These are phyloP conservation scores for Camptophora hylomeconis DNA, from an alignment of 2,329 filamentous ascomycete genomes.

Conservation along the genomic window DNA sequence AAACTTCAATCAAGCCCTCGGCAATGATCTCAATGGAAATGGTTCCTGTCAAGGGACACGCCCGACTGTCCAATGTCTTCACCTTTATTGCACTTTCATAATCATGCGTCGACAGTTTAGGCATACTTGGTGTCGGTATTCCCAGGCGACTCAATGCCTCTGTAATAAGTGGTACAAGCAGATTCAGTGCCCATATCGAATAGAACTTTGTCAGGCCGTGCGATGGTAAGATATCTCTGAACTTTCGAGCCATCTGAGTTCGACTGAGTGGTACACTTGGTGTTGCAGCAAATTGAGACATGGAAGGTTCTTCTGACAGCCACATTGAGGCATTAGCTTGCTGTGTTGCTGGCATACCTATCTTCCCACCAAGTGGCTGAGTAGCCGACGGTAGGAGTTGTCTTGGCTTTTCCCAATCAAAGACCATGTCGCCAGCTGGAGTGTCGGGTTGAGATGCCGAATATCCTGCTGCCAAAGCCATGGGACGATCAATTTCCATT, in stretches of 20 bases:
- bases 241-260: conserved; percentile 78
- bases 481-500: conserved; percentile 56
- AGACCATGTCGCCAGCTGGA: conserved; percentile 58
- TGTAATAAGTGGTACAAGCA: conserved; percentile 66
- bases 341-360: conserved; percentile 30
- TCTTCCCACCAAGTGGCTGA: conserved; percentile 6
- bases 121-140: conserved; percentile 45
- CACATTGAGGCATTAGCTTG: conserved; percentile 26
- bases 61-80: conserved; percentile 48
- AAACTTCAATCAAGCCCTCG: conserved; percentile 62
- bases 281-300: conserved; percentile 68
- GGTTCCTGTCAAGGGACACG: conserved; percentile 31
- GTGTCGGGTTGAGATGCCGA: conserved; percentile 80
- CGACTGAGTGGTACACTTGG: conserved; percentile 69
- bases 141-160: conserved; percentile 77
- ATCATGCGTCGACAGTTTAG: conserved; percentile 31
- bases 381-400: conserved; percentile 33
- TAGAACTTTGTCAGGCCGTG: conserved; percentile 87
- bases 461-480: conserved; percentile 35
- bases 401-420: conserved; percentile 75
- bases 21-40: conserved; percentile 32
- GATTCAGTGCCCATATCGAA: conserved; percentile 60
- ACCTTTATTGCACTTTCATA: conserved; percentile 55
- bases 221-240: conserved; percentile 80
- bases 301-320: conserved; percentile 72